Conservation (phyloP, 2,329 filamentous ascomycete genomes). For the Huntiella omanensis region DNA sequence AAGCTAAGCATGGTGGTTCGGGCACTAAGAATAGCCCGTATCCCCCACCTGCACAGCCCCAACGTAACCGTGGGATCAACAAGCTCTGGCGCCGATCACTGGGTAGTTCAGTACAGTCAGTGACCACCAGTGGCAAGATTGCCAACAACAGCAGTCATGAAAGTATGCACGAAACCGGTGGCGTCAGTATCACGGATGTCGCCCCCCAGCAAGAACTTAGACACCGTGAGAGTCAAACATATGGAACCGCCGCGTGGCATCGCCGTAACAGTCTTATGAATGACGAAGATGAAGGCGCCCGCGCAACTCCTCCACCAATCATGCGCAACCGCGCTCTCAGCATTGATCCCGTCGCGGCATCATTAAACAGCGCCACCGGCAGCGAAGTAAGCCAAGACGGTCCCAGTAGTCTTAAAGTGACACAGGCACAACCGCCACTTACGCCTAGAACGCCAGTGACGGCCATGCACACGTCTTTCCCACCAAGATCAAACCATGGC, state of each 20-base stretch:
- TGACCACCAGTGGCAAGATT: background rate
- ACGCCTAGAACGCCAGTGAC: constrained; percentile 6
- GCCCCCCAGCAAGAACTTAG: constrained; percentile 3
- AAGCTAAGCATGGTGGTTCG: background rate
- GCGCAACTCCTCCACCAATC: constrained; percentile 39
- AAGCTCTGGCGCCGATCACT: constrained; percentile 32
- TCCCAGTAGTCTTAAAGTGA: background rate
- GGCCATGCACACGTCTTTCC: constrained; percentile 2
- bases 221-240: constrained; percentile 13
- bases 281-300: constrained; percentile 25
- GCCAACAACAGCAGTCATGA: constrained; percentile 12
- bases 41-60: constrained; percentile 8
- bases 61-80: constrained; percentile 24
- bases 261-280: constrained; percentile 16
- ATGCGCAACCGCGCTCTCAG: constrained; percentile 22
- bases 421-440: background rate
- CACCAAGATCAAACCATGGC: background rate
- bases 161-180: constrained; percentile 8
- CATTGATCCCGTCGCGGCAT: constrained; percentile 2
- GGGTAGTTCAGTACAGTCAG: constrained; percentile 16
- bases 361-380: background rate
- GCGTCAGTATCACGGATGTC: constrained; percentile 7
- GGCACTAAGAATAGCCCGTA: constrained; percentile 9
- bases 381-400: background rate
- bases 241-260: constrained; percentile 24